Conservation (phyloP, 2,329 filamentous ascomycete genomes). For the Botrytis aclada region DNA sequence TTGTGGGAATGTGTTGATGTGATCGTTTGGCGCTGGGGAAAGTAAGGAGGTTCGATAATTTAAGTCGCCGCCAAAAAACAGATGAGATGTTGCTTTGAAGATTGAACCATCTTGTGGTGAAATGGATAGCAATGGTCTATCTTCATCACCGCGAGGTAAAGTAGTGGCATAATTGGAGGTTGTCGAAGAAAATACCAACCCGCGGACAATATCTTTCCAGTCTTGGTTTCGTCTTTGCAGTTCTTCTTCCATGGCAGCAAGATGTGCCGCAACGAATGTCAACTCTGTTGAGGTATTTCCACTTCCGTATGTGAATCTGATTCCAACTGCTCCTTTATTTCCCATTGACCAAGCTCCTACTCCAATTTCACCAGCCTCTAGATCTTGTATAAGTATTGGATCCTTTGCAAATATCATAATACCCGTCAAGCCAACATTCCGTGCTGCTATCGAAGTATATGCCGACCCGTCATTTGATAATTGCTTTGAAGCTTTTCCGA, state of each 20-base stretch:
- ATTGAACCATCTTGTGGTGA: constrained; percentile 55
- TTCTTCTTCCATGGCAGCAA: constrained; percentile 83
- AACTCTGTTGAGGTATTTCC: constrained; percentile 54
- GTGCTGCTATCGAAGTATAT: constrained; percentile 68
- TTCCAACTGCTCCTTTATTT: constrained; percentile 88
- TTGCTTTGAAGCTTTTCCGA: constrained; percentile 61
- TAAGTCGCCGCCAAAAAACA: constrained; percentile 87
- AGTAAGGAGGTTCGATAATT: constrained; percentile 85
- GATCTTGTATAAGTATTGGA: constrained; percentile 55
- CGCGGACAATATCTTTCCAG: constrained; percentile 79
- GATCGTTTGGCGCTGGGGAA: constrained; percentile 57
- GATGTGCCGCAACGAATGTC: constrained; percentile 84
- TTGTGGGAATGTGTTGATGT: constrained; percentile 58
- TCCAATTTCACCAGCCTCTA: constrained; percentile 79
- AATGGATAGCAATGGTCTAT: constrained; percentile 42
- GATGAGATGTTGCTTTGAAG: constrained; percentile 70
- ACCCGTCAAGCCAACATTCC: constrained; percentile 84
- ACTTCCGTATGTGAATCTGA: constrained; percentile 61
- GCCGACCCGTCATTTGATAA: constrained; percentile 34
- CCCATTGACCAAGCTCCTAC: constrained; percentile 87
- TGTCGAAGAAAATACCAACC: constrained; percentile 67
- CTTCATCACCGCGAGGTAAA: constrained; percentile 35
- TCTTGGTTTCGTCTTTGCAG: constrained; percentile 75
- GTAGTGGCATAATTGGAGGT: constrained; percentile 24
- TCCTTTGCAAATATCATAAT: constrained; percentile 80